Conservation (phyloP, 495 filamentous ascomycete genomes). For the Elasticomyces elasticus region DNA sequence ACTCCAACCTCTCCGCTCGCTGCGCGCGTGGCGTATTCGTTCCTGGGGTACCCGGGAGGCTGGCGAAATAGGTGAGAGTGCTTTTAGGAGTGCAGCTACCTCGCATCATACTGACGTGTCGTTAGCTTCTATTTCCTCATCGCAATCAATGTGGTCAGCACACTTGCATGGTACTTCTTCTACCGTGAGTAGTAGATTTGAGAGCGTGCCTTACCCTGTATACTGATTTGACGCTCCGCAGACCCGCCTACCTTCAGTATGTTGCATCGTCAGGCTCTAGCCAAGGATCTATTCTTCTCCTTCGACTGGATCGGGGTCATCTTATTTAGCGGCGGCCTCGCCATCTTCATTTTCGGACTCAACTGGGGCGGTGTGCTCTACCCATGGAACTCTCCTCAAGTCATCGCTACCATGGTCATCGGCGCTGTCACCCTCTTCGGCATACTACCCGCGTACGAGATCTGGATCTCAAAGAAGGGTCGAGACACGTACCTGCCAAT, state of each 20-base stretch:
- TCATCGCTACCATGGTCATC: slow-evolving; percentile 13
- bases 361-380: slow-evolving; percentile 25
- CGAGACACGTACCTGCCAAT: slow-evolving; percentile 32
- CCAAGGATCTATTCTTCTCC: slow-evolving; percentile 4
- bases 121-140: slow-evolving; percentile 14
- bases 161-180: slow-evolving; percentile 11
- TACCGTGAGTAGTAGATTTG: slow-evolving; percentile 8
- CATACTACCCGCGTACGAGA: slow-evolving; percentile 9
- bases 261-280: slow-evolving; percentile 9
- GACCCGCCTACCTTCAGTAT: slow-evolving; percentile 16
- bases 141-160: slow-evolving; percentile 10
- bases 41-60: slow-evolving; percentile 5
- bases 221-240: neutral
- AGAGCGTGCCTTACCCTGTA: neutral
- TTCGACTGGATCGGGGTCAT: slow-evolving; percentile 39
- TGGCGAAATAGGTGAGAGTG: slow-evolving; percentile 12
- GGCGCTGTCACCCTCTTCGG: slow-evolving; percentile 7
- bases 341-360: slow-evolving; percentile 41
- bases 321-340: slow-evolving; percentile 36
- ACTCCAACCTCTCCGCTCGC: slow-evolving; percentile 1
- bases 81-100: neutral
- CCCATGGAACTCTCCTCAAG: slow-evolving; percentile 27
- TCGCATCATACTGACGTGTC: neutral
- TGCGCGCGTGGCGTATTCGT: slow-evolving; percentile 5
- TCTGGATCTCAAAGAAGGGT: slow-evolving; percentile 6